Base-by-base conservation (phyloP, 169 alveolate genomes). In the Plasmodium vivax region DNA sequence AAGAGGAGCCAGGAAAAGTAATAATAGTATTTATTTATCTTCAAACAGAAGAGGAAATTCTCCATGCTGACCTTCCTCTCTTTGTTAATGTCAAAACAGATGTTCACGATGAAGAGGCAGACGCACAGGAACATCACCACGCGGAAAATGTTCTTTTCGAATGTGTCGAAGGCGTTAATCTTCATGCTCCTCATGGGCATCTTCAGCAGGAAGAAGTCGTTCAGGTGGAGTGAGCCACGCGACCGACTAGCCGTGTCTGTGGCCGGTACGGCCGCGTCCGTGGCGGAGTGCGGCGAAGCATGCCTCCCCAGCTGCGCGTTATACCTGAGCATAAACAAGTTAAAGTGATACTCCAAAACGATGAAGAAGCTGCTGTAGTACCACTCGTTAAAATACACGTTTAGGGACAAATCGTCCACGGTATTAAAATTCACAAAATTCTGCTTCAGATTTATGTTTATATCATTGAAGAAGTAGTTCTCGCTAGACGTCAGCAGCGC, bases 361-460 rank as follows among this genome's bases (percentile, higher is more conserved):
- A 90, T 90, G 73, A 90, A 90, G 45, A 90, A 90, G 32, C 94
- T 90, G 5, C 71, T 45, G 73, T 90, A 90, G 71, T 90, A 90
- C 94, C 94, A 90, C 30, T 90, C 94, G 75, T 90, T 90, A 30
- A 90, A 79, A n/a, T 58, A 80, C 7, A 80, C 51, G 54, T 80
- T 81, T 68, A 81, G 45, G 0, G 94, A 90, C 38, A 90, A 90
- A 80, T 90, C 94, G 77, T 90, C 94, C 2, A 90, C 62, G 2
- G 94, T 85, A 68, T 71, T 81, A 27, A 90, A 80, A 62, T 80
- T 90, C 30, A 90, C 23, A 62, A 90, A 90, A 71, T 90, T 90
- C 43, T 90, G 94, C 56, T 90, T 90, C 45, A 90, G 72, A 38
- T 90, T 90, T 90, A 90, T 90, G 19, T 79, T 90, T n/a, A 90